Evolutionary conservation across 2,329 filamentous ascomycete species (phyloP).

Genomic region (Chaetomium strumarium): DNA sequence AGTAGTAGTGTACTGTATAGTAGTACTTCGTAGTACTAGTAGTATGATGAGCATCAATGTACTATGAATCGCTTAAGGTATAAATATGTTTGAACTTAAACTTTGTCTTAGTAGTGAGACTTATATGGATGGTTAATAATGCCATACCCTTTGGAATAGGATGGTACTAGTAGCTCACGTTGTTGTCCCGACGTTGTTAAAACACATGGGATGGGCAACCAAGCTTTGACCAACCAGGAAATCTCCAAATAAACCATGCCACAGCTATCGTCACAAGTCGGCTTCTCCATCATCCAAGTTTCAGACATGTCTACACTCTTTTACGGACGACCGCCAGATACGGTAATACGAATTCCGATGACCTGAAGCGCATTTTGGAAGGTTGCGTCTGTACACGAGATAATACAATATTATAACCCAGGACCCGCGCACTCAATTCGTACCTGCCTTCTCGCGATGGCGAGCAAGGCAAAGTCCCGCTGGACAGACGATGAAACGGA

Average conservation of each 20-base stretch:
- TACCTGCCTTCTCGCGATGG: slow-evolving; percentile 39
- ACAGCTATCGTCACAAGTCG: background rate
- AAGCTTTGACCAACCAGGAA: slow-evolving; percentile 22
- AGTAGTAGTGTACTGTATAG: no score
- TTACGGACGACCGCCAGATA: background rate
- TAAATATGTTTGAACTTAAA: no score
- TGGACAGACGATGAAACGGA: slow-evolving; percentile 88
- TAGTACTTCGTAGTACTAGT: no score
- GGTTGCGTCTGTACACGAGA: no score
- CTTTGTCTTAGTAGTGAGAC: no score
- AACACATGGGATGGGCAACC: background rate
- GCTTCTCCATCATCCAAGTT: background rate
- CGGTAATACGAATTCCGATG: background rate
- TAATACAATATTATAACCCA: background rate
- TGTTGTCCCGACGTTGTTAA: no score
- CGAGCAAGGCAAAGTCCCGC: slow-evolving; percentile 62
- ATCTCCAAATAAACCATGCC: slow-evolving; percentile 19
- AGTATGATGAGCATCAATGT: no score
- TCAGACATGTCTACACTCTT: background rate
- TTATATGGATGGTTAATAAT: no score
- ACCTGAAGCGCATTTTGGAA: background rate
- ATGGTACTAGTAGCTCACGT: no score
- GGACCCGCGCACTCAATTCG: background rate
- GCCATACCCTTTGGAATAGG: no score
- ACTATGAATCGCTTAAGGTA: no score